Evolutionary conservation across 352 stramenopile species (phyloP), one percentile per base, ranked within the genome.

Genomic region (Phytophthora crassamura): DNA sequence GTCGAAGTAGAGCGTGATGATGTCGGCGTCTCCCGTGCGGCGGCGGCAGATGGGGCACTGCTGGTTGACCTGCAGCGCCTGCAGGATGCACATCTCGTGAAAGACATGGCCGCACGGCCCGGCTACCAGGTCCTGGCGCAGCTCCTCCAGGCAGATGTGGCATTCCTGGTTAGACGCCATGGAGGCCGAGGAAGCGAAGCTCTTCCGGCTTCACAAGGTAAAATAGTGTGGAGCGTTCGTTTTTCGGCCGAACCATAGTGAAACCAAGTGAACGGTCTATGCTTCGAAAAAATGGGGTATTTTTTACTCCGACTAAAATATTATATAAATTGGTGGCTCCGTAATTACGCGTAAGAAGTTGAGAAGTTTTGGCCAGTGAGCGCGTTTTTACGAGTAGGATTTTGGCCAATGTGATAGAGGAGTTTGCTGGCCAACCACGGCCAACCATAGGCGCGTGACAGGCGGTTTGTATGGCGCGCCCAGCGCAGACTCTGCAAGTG

Each of bases 81-180:
- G 82, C n/a, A 80, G 65, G 51, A 91, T 85, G 68, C 86, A 94
- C 9, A 63, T 41, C 30, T 86, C 65, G 58, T 94, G 86, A 64
- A 80, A 93, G 42, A 94, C 80, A 40, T 94, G 86, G 43, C 86
- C 84, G 43, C 86, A 94, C 7, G 79, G 82, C 32, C 71, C 80
- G 36, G 80, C 80, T 39, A 61, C 72, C 33, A 94, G 72, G 22
- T 91, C 76, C 5, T 69, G 59, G 4, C 78, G 84, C 34, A 94
- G 67, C 52, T 94, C 84, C 42, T 94, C 84, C 16, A 94, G 77
- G 34, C 86, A 94, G 57, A 94, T 94, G 57, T 93, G 86, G 69
- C 86, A 94, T 50, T 92, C 84, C 59, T 90, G 83, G 51, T 59
- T 75, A 4, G 51, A 41, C 53, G 66, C 49, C 57, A 67, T 66